Percentiles rank a stretch among this genome's conserved stretches.
phyloP scores from a whole-genome alignment of 345 rosid species.

The Euphorbia tirucalli region DNA sequence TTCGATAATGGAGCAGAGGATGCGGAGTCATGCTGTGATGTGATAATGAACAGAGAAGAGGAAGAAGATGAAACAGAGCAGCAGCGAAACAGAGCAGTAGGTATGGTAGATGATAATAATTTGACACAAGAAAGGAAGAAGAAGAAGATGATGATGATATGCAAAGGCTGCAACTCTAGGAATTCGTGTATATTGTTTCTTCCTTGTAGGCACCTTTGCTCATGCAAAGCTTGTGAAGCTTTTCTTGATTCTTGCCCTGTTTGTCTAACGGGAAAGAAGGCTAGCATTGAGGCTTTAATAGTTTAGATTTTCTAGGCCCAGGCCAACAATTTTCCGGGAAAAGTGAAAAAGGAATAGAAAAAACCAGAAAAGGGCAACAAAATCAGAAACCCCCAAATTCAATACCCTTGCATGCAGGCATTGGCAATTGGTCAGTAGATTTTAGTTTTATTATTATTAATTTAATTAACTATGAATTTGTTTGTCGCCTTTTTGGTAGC shows the following conservation, averaged over 20 bases:
- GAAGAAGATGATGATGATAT: slow-evolving; percentile 24
- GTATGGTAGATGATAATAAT: background rate
- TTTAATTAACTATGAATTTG: background rate
- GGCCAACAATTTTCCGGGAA: slow-evolving; percentile 26
- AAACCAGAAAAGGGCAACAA: background rate
- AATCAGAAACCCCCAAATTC: slow-evolving; percentile 14
- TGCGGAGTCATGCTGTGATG: slow-evolving; percentile 53
- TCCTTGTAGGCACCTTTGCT: slow-evolving; percentile 91
- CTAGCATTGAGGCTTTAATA: slow-evolving; percentile 61
- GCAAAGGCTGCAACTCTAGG: slow-evolving; percentile 52
- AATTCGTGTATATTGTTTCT: slow-evolving; percentile 68
- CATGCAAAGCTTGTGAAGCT: slow-evolving; percentile 60
- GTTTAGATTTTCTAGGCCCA: slow-evolving; percentile 36
- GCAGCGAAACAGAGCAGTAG: slow-evolving; percentile 12
- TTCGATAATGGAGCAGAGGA: slow-evolving; percentile 41
- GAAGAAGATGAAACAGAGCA: too few species aligned
- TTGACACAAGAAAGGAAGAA: background rate
- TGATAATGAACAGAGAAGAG: slow-evolving; percentile 11
- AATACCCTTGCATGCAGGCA: background rate
- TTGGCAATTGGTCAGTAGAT: slow-evolving; percentile 1
- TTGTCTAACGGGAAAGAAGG: slow-evolving; percentile 66
- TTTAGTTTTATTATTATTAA: background rate
- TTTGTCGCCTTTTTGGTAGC: slow-evolving; percentile 12
- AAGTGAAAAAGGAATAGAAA: slow-evolving; percentile 16
- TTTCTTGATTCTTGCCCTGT: slow-evolving; percentile 65